Conservation (phyloP, 129 eudicot species). For the Cynara cardunculus region DNA sequence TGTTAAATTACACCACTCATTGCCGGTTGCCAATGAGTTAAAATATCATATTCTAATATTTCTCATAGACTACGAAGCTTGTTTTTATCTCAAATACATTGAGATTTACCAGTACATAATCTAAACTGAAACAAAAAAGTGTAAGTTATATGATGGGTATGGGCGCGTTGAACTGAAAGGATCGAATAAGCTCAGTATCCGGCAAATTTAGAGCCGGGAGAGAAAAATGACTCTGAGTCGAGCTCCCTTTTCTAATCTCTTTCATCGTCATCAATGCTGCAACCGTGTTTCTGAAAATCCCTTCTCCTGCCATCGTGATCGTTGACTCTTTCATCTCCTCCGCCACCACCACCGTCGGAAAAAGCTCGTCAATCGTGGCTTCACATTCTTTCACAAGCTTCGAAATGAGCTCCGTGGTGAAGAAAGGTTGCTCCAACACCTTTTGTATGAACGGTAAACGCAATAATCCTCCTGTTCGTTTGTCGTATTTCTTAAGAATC, state of each 20-base stretch:
- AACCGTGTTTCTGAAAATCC: constrained; percentile 76
- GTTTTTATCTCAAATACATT: not conserved
- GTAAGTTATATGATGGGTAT: constrained; percentile 38
- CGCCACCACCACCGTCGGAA: constrained; percentile 22
- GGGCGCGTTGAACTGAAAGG: constrained; percentile 49
- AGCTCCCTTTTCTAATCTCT: constrained; percentile 80
- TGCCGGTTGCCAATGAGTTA: not conserved
- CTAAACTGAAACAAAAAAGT: constrained; percentile 1
- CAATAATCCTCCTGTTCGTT: constrained; percentile 74
- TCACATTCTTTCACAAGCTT: constrained; percentile 82
- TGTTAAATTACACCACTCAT: not conserved
- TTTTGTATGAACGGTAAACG: constrained; percentile 70
- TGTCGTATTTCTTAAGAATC: constrained; percentile 88
- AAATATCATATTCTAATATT: not conserved
- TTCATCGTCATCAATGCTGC: constrained; percentile 82
- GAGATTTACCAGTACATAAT: not conserved
- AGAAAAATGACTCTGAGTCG: constrained; percentile 70
- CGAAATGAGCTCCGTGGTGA: constrained; percentile 73
- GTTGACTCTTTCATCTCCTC: constrained; percentile 20
- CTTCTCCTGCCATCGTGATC: constrained; percentile 49
- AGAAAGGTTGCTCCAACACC: constrained; percentile 78
- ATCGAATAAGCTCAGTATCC: constrained; percentile 51
- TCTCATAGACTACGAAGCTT: not conserved
- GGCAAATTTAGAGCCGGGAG: constrained; percentile 71
- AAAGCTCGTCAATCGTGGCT: constrained; percentile 55